These are phyloP conservation scores for Starmerella apicola DNA, from an alignment of 805 yeast genomes.

Conservation along the genomic window DNA sequence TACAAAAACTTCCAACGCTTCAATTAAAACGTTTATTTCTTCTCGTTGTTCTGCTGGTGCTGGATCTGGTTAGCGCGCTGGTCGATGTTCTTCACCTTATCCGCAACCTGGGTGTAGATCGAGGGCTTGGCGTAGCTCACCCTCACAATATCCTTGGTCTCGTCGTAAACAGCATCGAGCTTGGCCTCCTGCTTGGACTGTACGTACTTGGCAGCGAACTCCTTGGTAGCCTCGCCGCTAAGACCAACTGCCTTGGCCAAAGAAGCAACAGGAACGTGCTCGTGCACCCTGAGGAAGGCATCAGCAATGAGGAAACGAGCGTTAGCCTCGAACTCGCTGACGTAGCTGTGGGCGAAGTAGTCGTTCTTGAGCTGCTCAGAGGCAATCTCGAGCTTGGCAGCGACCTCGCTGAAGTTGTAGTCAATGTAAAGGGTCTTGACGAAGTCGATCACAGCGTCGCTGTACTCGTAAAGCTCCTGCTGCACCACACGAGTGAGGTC, in stretches of 20 bases:
- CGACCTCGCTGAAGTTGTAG: constrained; percentile 46
- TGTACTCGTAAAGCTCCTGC: constrained; percentile 53
- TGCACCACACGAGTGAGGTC: constrained; percentile 46
- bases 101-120: constrained; percentile 56
- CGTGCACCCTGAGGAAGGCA: constrained; percentile 43
- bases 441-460: constrained; percentile 51
- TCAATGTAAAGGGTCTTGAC: constrained; percentile 44
- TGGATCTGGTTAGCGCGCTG: constrained; percentile 48
- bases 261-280: constrained; percentile 35
- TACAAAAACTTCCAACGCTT: too few species aligned
- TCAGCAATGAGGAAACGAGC: constrained; percentile 43
- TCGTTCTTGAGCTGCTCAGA: constrained; percentile 40
- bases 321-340: constrained; percentile 33
- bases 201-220: constrained; percentile 40
- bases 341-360: constrained; percentile 40
- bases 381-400: constrained; percentile 37
- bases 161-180: constrained; percentile 35
- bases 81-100: constrained; percentile 52
- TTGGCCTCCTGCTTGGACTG: constrained; percentile 43
- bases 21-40: neutral
- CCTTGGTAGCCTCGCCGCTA: constrained; percentile 36
- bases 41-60: constrained; percentile 10
- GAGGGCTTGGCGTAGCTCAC: constrained; percentile 38
- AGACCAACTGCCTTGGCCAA: constrained; percentile 36
- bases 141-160: constrained; percentile 6